These are phyloP conservation scores for Ceratocystis colombiana DNA, from an alignment of 2,329 filamentous ascomycete species.

Conservation along the genomic window DNA sequence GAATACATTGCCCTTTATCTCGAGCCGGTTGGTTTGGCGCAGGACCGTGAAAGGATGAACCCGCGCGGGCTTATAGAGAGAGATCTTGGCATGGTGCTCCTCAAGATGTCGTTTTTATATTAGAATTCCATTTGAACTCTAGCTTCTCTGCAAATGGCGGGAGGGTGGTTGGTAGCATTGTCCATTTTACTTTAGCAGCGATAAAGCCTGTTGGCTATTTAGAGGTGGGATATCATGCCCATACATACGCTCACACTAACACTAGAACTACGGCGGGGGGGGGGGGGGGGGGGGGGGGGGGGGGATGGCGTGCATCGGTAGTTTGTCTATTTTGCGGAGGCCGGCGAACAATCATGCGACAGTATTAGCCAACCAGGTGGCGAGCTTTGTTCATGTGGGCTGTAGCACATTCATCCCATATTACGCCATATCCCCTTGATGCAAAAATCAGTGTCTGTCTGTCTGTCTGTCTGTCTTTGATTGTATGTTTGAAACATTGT, in stretches of 20 bases:
- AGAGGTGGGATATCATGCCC: neutral
- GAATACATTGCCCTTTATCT: neutral
- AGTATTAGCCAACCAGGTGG: neutral
- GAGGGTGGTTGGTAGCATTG: neutral
- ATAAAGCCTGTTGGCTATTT: neutral
- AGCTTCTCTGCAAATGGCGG: neutral
- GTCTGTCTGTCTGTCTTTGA: neutral
- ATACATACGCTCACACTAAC: neutral
- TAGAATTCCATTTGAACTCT: neutral
- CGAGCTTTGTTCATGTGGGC: neutral
- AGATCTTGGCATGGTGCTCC: neutral
- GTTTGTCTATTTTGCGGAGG: neutral
- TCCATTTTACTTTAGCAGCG: neutral
- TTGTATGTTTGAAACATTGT: conserved; percentile 3
- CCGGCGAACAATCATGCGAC: neutral
- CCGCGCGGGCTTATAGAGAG: conserved; percentile 7
- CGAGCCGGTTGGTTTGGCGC: neutral
- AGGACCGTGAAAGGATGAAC: neutral
- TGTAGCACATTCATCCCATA: neutral
- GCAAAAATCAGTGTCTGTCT: neutral
- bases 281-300: neutral
- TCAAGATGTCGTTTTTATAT: neutral
- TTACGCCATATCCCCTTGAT: neutral
- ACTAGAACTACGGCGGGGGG: no score
- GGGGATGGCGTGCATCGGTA: neutral